Conservation (phyloP, 83 land plant genomes). For the Picea abies region DNA sequence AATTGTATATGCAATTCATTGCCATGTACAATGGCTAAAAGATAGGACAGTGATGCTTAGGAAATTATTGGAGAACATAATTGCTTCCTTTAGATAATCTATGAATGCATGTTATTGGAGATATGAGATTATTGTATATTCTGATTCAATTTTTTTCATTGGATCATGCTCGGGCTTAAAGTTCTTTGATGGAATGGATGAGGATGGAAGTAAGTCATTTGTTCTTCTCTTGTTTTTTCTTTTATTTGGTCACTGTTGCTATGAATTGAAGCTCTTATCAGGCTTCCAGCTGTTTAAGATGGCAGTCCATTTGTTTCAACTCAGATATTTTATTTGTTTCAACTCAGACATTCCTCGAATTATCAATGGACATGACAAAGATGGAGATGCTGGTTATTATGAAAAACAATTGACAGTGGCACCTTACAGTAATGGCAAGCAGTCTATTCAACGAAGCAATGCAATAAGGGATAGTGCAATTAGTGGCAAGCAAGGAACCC, state of each 20-base stretch:
- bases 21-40: not conserved
- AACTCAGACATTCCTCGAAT: not conserved
- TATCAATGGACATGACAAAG: constrained; percentile 9
- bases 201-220: constrained; percentile 72
- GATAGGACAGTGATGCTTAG: not conserved
- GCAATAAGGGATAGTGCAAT: not conserved
- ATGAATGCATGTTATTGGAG: not conserved
- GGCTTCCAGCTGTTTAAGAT: not conserved
- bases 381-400: not conserved
- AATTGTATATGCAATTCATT: not conserved
- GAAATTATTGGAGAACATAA: too few relatives aligned
- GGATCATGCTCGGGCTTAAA: constrained; percentile 15
- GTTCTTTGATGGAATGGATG: constrained; percentile 90
- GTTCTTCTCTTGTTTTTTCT: not conserved
- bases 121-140: not conserved
- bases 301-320: not conserved
- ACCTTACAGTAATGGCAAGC: not conserved
- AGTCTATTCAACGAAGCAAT: not conserved
- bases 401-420: not conserved
- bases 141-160: constrained; percentile 5
- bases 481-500: not conserved
- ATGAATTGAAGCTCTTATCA: not conserved
- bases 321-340: not conserved
- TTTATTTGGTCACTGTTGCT: not conserved
- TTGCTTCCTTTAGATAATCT: not conserved